Evolutionary conservation across 2,329 filamentous ascomycete species (phyloP), one percentile per base, ranked within the genome.

Genomic region (Aschersonia sp.): DNA sequence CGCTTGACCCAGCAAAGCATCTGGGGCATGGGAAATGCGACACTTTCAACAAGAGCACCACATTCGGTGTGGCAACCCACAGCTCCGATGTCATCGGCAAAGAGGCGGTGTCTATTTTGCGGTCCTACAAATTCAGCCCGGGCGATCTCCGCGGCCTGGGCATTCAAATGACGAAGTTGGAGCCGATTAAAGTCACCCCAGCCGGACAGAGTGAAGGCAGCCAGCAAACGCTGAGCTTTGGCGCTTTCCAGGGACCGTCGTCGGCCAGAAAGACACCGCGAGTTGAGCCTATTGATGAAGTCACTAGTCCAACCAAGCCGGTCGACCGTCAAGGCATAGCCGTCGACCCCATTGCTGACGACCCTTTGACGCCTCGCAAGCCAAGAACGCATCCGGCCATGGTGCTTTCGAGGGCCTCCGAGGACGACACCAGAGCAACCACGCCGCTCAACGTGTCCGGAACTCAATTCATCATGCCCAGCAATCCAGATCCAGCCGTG

Each of bases 11-110:
- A 2, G 80, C 84, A 0, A 98, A 98, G 59, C 89, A 96, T 65
- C 73, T 98, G 1, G 92, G 92, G 0, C 92, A 97, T 64, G 92
- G 92, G 1, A 91, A 89, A 64, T 98, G 92, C 59, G 92, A 98
- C 59, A 85, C 81, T 0, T 94, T 89, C 69, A 97, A 88, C 69
- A 97, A 94, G 63, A 94, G 88, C 56, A 65, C 84, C 6, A 62
- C 80, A 2, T 82, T 98, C 51, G 89, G 91, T 1, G 79, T 96
- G 12, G 81, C 89, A 4, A 97, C 91, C 0, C 84, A 94, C 59
- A 75, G 80, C 46, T 74, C 77, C 31, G 78, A 84, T 31, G 63
- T 77, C 1, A 74, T 97, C 40, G 80, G 80, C 0, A 89, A 84
- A 59, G 89, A 97, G 63, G 85, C 89, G 0, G 71, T 95, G n/a